Evolutionary conservation across 768 basidiomycete genomes (phyloP), one percentile per base, ranked within the genome.

Genomic region (Lactarius pseudohatsudake): DNA sequence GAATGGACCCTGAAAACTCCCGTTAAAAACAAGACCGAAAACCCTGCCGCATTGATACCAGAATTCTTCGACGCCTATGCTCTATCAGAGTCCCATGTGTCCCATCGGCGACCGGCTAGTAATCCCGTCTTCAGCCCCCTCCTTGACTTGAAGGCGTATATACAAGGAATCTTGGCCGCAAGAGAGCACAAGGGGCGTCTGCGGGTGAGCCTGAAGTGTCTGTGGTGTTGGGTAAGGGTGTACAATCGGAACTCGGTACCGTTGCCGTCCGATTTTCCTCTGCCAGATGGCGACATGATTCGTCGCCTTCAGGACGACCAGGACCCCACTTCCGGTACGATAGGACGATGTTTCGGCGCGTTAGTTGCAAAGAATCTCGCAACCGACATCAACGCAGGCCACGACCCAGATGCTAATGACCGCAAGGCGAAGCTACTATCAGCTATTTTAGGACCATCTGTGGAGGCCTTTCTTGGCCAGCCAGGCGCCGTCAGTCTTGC

Each of bases 191-290:
- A 34, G 6, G 32, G 18, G 5, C 62, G 62, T 18, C 55, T 63
- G 6, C 62, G 54, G 28, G 40, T 63, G 11, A 57, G 55, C 15
- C 30, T 63, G 38, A 32, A 56, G 55, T 43, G 54, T 28, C n/a
- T 63, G 38, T 63, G 62, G 62, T 57, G 54, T 40, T 63, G 54
- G 13, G 55, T 26, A 41, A 57, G 22, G 40, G 62, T 28, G 30
- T 63, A 63, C 43, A 32, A 43, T 22, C 38, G 2, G 38, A 40
- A 40, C 38, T 40, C 38, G 13, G 38, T 40, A 0, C 15, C 38
- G 15, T 40, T 40, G 38, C 38, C 38, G 5, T 15, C 38, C 13
- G 0, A 13, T 38, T 38, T 32, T 0, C 34, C 34, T 10, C 34
- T 34, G 30, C 32, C 32, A 34, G 32, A 34, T 34, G 1, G 9